Base-by-base conservation (phyloP, 495 filamentous ascomycete species). In the Neurospora terricola region DNA sequence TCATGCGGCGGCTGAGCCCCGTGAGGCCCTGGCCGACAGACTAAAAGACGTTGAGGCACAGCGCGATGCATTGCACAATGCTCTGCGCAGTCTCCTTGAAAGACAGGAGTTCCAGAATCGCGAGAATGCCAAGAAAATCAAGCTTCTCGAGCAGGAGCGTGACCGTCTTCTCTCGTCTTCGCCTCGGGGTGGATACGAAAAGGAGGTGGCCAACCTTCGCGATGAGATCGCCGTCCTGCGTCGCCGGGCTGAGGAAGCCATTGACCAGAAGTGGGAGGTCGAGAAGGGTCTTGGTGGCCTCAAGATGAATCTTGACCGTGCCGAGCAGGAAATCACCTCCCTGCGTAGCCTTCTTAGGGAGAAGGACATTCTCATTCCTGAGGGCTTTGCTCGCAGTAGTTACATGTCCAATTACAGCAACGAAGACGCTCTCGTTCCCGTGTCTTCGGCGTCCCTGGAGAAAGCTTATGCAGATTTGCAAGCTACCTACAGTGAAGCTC, bases 251-350 rank as follows among this genome's bases (percentile, higher is more conserved):
- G 94, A 98, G 76, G 96, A 99, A 71, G 96, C 96, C 27, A 86
- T 98, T n/a, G 93, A 96, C 76, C 92, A 94, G 77, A 98, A 98
- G 84, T 98, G 91, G 88, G 91, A 96, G 81, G 95, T 94, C 72
- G 96, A 99, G 82, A 97, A 97, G 82, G 94, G 94, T 34, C 86
- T 99, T 16, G 88, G 90, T 73, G 94, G 95, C 54, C 84, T 99
- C 74, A 97, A 97, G 82, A 98, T 97, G 92, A 96, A 99, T 79
- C 88, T 99, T 38, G 96, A 99, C 78, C 92, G 94, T 74, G 94
- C 96, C 5, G 92, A 97, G 81, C 92, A 96, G 79, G 96, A 99
- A 83, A 97, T 95, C 14, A 83, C 86, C 38, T 93, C 91, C 36
- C 83, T 99, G 38, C 90, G 94, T 34, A 87, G 82, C 34, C 86